Base-by-base conservation (phyloP, 768 basidiomycete species). In the Boletus bicolor region DNA sequence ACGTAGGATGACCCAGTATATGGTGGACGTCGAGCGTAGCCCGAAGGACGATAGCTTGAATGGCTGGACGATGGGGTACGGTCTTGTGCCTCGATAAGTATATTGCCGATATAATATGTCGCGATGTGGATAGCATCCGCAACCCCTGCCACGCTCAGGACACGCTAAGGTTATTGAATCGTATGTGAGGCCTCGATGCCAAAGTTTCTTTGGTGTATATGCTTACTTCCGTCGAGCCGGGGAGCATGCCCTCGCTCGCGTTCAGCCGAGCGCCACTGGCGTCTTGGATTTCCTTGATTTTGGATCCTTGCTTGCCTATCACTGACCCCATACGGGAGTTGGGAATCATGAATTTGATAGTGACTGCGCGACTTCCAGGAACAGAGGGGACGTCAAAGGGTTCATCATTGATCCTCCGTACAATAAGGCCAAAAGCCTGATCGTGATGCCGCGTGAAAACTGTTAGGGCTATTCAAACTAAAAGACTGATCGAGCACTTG, bases 211-310 rank as follows among this genome's bases (percentile, higher is more conserved):
- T 35, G 45, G 41, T 37, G 35, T 38, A 43, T 36, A 28, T 47
- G 64, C 79, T 64, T 68, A 96, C 95, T 88, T 99, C 97, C 21
- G 96, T 98, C n/a, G 93, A 97, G 15, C 97, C 97, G 2, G 97
- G 96, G 32, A 99, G 81, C 95, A 98, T 97, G 50, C 93, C 91
- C 73, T 98, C 97, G 66, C 91, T 93, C 21, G 97, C 97, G 68
- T 98, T 98, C 63, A 99, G 76, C 58, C 94, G 79, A 15, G 97
- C 97, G 36, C 97, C 97, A 60, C 91, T 93, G 28, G 97, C 97
- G 66, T 99, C 97, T 70, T 99, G 97, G 61, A 99, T 99, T 75
- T 99, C 97, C 77, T 98, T 98, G 72, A 99, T 99, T 74, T 99
- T 99, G 37, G 88, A 87, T 34, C 97, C 97, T 59, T 89, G 91